A percentile compares a stretch with the other conserved stretches of the same genome.
These are phyloP conservation scores for Boletus sp. DNA, from an alignment of 768 basidiomycete species.

Conservation along the genomic window DNA sequence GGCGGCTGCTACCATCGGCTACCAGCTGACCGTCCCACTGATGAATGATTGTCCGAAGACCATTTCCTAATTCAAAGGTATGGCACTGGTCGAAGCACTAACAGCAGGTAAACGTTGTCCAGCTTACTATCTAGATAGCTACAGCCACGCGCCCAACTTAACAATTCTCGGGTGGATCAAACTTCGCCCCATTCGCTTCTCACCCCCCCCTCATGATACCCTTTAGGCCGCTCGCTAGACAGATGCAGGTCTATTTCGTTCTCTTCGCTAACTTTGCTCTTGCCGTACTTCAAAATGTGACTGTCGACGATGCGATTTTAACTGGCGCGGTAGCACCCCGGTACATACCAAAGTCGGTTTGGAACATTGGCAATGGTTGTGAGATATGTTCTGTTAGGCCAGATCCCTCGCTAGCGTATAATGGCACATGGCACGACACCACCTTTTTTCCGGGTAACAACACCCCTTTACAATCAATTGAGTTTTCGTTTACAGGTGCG, in stretches of 20 bases:
- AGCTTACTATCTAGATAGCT: no score
- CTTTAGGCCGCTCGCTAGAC: not conserved
- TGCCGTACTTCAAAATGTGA: slow-evolving; percentile 13
- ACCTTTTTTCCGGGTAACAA: not conserved
- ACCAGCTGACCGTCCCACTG: no score
- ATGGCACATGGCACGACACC: slow-evolving; percentile 20
- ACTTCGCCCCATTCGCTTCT: not conserved
- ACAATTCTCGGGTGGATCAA: no score
- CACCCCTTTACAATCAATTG: not conserved
- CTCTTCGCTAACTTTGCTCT: not conserved
- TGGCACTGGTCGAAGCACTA: no score
- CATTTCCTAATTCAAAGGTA: no score
- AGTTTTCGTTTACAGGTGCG: slow-evolving; percentile 15
- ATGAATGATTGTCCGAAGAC: no score
- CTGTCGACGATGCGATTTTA: slow-evolving; percentile 15
- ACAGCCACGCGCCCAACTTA: no score
- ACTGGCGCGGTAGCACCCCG: slow-evolving; percentile 3
- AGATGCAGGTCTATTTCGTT: not conserved
- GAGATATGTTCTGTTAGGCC: not conserved
- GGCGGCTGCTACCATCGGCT: no score
- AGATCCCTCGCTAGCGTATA: not conserved
- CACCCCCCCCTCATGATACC: not conserved
- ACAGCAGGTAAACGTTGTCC: no score
- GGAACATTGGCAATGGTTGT: slow-evolving; percentile 11
- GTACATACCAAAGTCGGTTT: slow-evolving; percentile 6